Conservation (phyloP, 1,284 basidiomycete genomes). For the Irpex sp. region DNA sequence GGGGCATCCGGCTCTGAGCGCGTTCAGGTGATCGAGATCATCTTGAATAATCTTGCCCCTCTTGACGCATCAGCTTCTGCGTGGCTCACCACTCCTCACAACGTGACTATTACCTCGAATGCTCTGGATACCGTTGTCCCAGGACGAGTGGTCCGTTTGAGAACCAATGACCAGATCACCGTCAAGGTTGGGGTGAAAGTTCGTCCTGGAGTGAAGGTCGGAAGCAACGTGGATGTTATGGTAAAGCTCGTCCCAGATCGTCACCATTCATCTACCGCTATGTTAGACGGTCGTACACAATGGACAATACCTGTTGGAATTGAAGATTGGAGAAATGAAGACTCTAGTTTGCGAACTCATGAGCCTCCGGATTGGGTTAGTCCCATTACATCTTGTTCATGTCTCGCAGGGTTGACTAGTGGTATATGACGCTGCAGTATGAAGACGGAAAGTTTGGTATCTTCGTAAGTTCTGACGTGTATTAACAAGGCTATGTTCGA, state of each 20-base stretch:
- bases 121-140: slow-evolving; percentile 23
- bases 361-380: slow-evolving; percentile 52
- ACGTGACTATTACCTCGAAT: slow-evolving; percentile 15
- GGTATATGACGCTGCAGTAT: slow-evolving; percentile 29
- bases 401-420: not conserved
- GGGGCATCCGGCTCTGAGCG: slow-evolving; percentile 7
- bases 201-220: slow-evolving; percentile 7
- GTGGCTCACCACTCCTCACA: slow-evolving; percentile 19
- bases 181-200: slow-evolving; percentile 22
- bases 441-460: slow-evolving; percentile 53
- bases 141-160: slow-evolving; percentile 20
- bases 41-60: slow-evolving; percentile 22
- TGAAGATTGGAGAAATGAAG: slow-evolving; percentile 37
- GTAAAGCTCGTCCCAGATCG: slow-evolving; percentile 26
- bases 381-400: not conserved
- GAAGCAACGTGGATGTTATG: slow-evolving; percentile 27
- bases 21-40: slow-evolving; percentile 24
- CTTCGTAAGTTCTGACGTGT: slow-evolving; percentile 37
- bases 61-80: slow-evolving; percentile 7
- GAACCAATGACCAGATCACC: slow-evolving; percentile 26
- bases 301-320: slow-evolving; percentile 36
- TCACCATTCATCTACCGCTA: slow-evolving; percentile 28
- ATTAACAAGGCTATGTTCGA: not conserved
- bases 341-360: slow-evolving; percentile 35
- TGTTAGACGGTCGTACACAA: slow-evolving; percentile 21